Percentiles rank a stretch among this genome's conserved stretches.
Conservation (phyloP, 176 grass and related monocot species). For the Eremochloa ophiuroides region DNA sequence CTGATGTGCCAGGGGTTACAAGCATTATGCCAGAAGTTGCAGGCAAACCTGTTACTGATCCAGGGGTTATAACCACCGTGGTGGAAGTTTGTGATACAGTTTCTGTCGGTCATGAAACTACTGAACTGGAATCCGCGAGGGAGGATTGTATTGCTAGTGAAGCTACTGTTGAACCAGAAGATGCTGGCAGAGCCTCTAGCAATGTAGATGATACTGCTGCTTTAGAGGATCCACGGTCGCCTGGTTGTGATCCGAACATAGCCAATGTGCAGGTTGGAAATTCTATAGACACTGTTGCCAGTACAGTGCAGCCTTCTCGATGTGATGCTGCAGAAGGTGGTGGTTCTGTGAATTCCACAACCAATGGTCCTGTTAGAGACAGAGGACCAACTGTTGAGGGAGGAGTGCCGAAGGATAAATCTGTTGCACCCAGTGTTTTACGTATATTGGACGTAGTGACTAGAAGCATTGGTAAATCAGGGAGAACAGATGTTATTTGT, state of each 20-base stretch:
- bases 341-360: constrained; percentile 21
- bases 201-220: constrained; percentile 3
- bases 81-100: background rate
- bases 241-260: constrained; percentile 11
- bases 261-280: constrained; percentile 10
- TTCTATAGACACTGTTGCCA: constrained; percentile 5
- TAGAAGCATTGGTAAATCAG: constrained; percentile 41
- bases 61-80: background rate
- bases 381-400: background rate
- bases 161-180: background rate
- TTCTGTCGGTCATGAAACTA: constrained; percentile 24
- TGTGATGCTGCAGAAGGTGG: background rate
- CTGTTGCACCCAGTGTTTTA: constrained; percentile 30
- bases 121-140: constrained; percentile 3
- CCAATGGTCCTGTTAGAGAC: background rate
- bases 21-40: background rate
- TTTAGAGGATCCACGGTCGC: background rate
- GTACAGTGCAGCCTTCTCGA: background rate
- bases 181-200: background rate
- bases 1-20: background rate
- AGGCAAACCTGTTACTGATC: background rate
- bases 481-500: constrained; percentile 61
- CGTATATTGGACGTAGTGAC: constrained; percentile 15
- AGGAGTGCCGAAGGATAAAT: background rate
- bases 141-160: background rate